These are phyloP conservation scores for Ceratobasidium sp. DNA, from an alignment of 1,284 basidiomycete species.

Conservation along the genomic window DNA sequence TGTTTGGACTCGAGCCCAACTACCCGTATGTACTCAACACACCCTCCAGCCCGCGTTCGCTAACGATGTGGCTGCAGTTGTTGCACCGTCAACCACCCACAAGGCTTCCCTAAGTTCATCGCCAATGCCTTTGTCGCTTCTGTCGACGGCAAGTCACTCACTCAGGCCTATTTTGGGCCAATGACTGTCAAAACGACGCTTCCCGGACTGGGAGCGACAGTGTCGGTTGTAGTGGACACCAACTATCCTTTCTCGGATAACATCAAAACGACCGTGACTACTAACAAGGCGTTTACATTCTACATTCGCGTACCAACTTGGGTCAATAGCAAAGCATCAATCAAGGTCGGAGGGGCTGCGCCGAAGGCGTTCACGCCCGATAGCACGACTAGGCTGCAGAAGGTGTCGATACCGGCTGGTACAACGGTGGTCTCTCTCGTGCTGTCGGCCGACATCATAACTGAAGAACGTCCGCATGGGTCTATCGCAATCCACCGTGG, in stretches of 20 bases:
- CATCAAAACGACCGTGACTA: conserved; percentile 66
- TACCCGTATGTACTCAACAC: conserved; percentile 55
- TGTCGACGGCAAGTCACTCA: conserved; percentile 65
- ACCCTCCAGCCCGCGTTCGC: neutral
- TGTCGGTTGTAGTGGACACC: conserved; percentile 65
- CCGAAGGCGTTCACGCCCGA: conserved; percentile 60
- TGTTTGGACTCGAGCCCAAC: conserved; percentile 55
- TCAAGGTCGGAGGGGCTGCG: conserved; percentile 64
- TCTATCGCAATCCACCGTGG: conserved; percentile 71
- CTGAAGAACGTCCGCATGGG: conserved; percentile 66
- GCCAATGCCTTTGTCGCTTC: conserved; percentile 70
- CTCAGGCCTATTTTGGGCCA: conserved; percentile 72
- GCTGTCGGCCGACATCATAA: conserved; percentile 66
- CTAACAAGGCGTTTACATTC: conserved; percentile 67
- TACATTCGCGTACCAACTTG: conserved; percentile 71
- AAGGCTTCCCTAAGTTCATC: conserved; percentile 72
- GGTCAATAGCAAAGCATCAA: conserved; percentile 65
- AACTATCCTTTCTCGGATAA: conserved; percentile 71
- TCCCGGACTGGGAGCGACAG: conserved; percentile 60
- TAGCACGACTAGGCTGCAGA: conserved; percentile 63
- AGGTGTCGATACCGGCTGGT: conserved; percentile 63
- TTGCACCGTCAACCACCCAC: conserved; percentile 73
- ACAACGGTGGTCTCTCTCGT: conserved; percentile 65
- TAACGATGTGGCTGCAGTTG: conserved; percentile 58
- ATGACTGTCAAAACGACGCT: conserved; percentile 65